phyloP scores from a whole-genome alignment of 148 eudicot species.

The Polygonum aviculare region DNA sequence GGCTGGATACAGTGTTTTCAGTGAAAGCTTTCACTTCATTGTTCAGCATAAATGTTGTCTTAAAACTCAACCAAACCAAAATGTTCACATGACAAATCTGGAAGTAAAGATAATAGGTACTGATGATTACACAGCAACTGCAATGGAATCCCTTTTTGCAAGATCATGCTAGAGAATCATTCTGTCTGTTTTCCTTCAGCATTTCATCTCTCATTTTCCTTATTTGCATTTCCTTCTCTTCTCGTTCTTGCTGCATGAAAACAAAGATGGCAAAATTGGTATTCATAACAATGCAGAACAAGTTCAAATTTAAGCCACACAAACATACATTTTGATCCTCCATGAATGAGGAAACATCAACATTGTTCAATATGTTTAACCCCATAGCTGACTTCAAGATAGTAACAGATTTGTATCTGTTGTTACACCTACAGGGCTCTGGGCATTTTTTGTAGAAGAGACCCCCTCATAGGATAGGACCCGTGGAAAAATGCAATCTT shows the following conservation, averaged over 20 bases:
- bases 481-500: not conserved
- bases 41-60: not conserved
- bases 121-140: not conserved
- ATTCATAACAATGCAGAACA: not conserved
- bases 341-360: not conserved
- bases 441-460: not conserved
- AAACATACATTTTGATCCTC: not conserved
- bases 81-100: not conserved
- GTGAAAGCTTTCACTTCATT: slow-evolving; percentile 2
- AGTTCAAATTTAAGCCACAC: not conserved
- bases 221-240: slow-evolving; percentile 63
- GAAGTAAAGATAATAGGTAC: not conserved
- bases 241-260: slow-evolving; percentile 52
- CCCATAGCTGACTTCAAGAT: not conserved
- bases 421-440: not conserved
- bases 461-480: not conserved
- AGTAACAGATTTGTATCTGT: not conserved
- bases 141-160: slow-evolving; percentile 1
- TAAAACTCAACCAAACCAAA: slow-evolving; percentile 7
- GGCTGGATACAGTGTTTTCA: not conserved
- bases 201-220: slow-evolving; percentile 59
- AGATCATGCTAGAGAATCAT: slow-evolving; percentile 45
- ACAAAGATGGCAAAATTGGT: not conserved
- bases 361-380: not conserved
- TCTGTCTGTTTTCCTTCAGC: slow-evolving; percentile 33